Evolutionary conservation across 2,329 filamentous ascomycete genomes (phyloP).

Genomic region (Fusarium sp.): DNA sequence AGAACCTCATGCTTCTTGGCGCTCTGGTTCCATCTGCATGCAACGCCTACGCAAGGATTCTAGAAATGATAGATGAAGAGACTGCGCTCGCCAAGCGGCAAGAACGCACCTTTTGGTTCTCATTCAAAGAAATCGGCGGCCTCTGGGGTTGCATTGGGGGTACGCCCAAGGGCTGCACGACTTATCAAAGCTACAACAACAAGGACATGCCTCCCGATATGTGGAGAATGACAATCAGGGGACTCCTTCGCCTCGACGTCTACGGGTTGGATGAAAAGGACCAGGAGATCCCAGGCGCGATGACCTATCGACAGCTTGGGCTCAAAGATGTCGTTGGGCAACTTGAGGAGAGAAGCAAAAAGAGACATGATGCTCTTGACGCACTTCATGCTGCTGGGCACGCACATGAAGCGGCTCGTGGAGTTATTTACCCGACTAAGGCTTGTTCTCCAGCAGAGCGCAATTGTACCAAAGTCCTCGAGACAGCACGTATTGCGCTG

Average conservation of each 20-base stretch:
- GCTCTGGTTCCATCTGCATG: constrained; percentile 67
- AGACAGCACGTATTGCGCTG: constrained; percentile 64
- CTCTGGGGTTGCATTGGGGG: constrained; percentile 54
- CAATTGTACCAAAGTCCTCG: constrained; percentile 62
- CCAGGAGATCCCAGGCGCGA: constrained; percentile 17
- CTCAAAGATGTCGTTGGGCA: constrained; percentile 64
- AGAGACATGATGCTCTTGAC: constrained; percentile 62
- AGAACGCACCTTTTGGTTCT: constrained; percentile 56
- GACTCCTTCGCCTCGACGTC: constrained; percentile 66
- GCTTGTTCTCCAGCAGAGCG: constrained; percentile 49
- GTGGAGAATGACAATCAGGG: constrained; percentile 65
- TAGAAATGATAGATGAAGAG: constrained; percentile 65
- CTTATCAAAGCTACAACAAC: constrained; percentile 51
- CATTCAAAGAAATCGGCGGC: constrained; percentile 60
- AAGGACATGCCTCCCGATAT: constrained; percentile 60
- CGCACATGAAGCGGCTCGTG: constrained; percentile 37
- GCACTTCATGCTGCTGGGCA: constrained; percentile 54
- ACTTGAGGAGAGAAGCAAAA: constrained; percentile 62
- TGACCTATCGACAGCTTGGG: constrained; percentile 54
- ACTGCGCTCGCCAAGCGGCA: constrained; percentile 56
- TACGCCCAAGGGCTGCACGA: constrained; percentile 42
- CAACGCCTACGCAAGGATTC: constrained; percentile 66
- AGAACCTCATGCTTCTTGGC: constrained; percentile 68
- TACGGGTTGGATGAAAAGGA: constrained; percentile 59
- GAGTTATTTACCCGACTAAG: constrained; percentile 40